Percentiles rank a stretch among this genome's conserved stretches.
These are phyloP conservation scores for Saprolegnia diclina DNA, from an alignment of 352 stramenopile species.

Conservation along the genomic window DNA sequence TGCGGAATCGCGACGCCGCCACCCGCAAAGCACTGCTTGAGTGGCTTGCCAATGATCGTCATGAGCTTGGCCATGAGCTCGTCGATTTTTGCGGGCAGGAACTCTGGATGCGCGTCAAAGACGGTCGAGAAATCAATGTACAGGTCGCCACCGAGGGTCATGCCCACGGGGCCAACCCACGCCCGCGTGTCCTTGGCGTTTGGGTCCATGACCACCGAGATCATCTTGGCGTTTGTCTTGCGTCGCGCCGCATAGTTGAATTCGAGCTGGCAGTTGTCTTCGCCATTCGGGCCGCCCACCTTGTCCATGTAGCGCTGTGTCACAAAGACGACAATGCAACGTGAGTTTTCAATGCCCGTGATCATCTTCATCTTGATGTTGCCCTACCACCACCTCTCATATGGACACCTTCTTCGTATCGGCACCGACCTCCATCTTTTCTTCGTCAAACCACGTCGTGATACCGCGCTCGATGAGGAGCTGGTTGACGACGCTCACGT, in stretches of 20 bases:
- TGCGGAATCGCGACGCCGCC: neutral
- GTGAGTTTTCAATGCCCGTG: slow-evolving; percentile 21
- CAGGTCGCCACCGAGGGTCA: slow-evolving; percentile 12
- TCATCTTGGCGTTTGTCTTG: slow-evolving; percentile 17
- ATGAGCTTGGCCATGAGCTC: slow-evolving; percentile 16
- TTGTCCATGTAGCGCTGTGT: slow-evolving; percentile 23
- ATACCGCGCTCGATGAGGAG: slow-evolving; percentile 5
- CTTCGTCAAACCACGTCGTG: slow-evolving; percentile 27
- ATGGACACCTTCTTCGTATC: neutral
- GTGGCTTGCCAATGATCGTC: slow-evolving; percentile 14
- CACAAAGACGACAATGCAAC: slow-evolving; percentile 25
- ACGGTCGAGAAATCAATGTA: slow-evolving; percentile 21
- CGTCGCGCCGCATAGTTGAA: slow-evolving; percentile 23
- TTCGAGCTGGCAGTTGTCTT: slow-evolving; percentile 26
- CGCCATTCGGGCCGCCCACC: slow-evolving; percentile 16
- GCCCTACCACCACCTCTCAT: neutral
- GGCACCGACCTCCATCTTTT: slow-evolving; percentile 17
- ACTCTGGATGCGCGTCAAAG: neutral
- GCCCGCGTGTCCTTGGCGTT: neutral
- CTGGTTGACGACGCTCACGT: slow-evolving; percentile 9
- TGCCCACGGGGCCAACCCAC: slow-evolving; percentile 8
- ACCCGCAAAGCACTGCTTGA: slow-evolving; percentile 3
- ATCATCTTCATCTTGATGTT: slow-evolving; percentile 15
- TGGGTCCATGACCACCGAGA: slow-evolving; percentile 18
- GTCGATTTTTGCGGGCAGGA: slow-evolving; percentile 4